phyloP scores from a whole-genome alignment of 2,329 filamentous ascomycete genomes.

The Ustulina deusta region DNA sequence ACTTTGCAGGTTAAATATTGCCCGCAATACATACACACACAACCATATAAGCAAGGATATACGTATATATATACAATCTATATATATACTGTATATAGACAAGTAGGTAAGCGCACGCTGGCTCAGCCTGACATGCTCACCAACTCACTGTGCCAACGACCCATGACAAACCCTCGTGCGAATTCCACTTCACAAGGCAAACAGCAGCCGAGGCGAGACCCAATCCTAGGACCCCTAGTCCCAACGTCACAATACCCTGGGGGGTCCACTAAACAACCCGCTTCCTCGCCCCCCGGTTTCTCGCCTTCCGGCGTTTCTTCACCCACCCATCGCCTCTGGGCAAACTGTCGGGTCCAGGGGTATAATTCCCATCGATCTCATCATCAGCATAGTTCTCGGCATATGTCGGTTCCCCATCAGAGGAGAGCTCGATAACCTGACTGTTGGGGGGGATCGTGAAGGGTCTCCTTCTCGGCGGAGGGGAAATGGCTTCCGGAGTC shows the following conservation, averaged over 20 bases:
- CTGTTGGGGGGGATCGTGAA: slow-evolving; percentile 53
- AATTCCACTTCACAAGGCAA: background rate
- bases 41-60: no score
- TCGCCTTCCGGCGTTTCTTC: slow-evolving; percentile 40
- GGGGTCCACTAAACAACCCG: slow-evolving; percentile 10
- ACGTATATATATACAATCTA: no score
- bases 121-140: background rate
- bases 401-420: slow-evolving; percentile 51
- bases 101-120: no score
- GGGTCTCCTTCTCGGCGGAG: slow-evolving; percentile 37
- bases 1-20: no score
- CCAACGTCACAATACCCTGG: background rate
- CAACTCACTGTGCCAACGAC: background rate
- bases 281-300: slow-evolving; percentile 21
- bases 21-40: no score
- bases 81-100: no score
- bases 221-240: background rate
- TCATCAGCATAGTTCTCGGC: slow-evolving; percentile 56
- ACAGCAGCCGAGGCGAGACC: background rate
- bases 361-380: slow-evolving; percentile 54
- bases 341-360: slow-evolving; percentile 38
- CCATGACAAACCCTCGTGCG: background rate
- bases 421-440: slow-evolving; percentile 55
- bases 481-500: slow-evolving; percentile 44
- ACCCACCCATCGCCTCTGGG: slow-evolving; percentile 40